Percentiles rank a stretch among this genome's conserved stretches.
Conservation (phyloP, 1,284 basidiomycete species). For the Sphaerobolus stellatus region DNA sequence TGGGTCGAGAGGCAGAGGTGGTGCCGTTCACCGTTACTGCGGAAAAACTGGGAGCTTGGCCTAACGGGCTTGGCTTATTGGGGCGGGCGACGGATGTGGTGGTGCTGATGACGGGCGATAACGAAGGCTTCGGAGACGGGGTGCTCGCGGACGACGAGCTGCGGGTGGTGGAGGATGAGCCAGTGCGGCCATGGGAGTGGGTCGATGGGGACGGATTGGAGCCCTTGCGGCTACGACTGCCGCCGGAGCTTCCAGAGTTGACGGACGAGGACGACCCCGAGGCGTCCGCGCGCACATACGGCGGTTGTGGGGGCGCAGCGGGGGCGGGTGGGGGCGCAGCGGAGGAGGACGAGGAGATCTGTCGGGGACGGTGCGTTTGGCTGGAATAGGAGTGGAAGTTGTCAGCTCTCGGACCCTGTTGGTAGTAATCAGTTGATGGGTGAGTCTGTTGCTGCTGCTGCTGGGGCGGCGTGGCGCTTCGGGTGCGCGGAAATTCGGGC, state of each 20-base stretch:
- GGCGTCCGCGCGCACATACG: conserved; percentile 73
- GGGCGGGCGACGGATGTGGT: conserved; percentile 26
- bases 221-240: conserved; percentile 13
- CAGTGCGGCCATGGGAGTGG: conserved; percentile 15
- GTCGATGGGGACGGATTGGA: conserved; percentile 28
- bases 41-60: conserved; percentile 46
- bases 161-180: background rate
- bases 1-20: background rate
- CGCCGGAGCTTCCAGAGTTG: conserved; percentile 55
- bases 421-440: conserved; percentile 24
- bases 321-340: conserved; percentile 2
- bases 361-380: conserved; percentile 48
- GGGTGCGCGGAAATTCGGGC: conserved; percentile 2
- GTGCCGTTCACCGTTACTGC: background rate
- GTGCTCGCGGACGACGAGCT: background rate
- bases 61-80: conserved; percentile 72
- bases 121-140: background rate
- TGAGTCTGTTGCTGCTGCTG: conserved; percentile 36
- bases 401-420: conserved; percentile 35
- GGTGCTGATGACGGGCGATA: conserved; percentile 5
- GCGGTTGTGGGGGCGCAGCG: conserved; percentile 45
- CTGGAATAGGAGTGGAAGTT: conserved; percentile 81
- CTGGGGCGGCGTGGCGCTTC: conserved; percentile 26
- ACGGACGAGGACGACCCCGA: conserved; percentile 72
- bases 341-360: conserved; percentile 40